phyloP scores from a whole-genome alignment of 345 rosid genomes.

The Physaria fendleri region DNA sequence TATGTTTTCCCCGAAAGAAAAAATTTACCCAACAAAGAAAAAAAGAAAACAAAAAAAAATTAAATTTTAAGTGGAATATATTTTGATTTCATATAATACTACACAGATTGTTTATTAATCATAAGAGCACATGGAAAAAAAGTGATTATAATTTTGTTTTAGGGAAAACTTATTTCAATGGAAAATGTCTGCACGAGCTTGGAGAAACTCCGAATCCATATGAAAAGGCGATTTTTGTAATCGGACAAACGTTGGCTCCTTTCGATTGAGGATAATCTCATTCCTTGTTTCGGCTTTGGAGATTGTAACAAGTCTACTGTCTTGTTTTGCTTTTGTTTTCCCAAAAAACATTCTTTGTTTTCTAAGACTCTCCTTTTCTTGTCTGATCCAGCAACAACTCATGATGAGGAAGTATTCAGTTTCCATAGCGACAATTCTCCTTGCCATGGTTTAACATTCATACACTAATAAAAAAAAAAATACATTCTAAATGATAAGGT shows the following conservation, averaged over 20 bases:
- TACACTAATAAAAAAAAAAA: too few species aligned
- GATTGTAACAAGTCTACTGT: conserved; percentile 42
- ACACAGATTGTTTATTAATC: too few species aligned
- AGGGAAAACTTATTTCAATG: conserved; percentile 55
- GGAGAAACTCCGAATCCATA: conserved; percentile 63
- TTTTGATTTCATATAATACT: too few species aligned
- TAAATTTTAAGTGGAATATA: too few species aligned
- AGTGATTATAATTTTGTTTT: not conserved
- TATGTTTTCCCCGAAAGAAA: too few species aligned
- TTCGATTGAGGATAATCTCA: conserved; percentile 78
- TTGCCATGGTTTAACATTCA: too few species aligned
- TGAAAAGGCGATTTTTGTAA: conserved; percentile 65
- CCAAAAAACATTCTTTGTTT: not conserved
- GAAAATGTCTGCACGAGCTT: conserved; percentile 53
- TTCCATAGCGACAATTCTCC: conserved; percentile 64
- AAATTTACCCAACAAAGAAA: too few species aligned
- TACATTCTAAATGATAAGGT: conserved; percentile 37
- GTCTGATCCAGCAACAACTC: conserved; percentile 52
- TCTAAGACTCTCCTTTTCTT: not conserved
- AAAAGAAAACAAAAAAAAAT: too few species aligned
- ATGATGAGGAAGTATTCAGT: conserved; percentile 62
- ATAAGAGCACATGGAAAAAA: too few species aligned
- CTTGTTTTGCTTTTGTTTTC: not conserved
- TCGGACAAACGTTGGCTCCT: conserved; percentile 72
- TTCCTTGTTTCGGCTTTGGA: conserved; percentile 90